These are phyloP conservation scores for Mortierella sp. DNA, from an alignment of 371 early-diverging fungal genomes.

Conservation along the genomic window DNA sequence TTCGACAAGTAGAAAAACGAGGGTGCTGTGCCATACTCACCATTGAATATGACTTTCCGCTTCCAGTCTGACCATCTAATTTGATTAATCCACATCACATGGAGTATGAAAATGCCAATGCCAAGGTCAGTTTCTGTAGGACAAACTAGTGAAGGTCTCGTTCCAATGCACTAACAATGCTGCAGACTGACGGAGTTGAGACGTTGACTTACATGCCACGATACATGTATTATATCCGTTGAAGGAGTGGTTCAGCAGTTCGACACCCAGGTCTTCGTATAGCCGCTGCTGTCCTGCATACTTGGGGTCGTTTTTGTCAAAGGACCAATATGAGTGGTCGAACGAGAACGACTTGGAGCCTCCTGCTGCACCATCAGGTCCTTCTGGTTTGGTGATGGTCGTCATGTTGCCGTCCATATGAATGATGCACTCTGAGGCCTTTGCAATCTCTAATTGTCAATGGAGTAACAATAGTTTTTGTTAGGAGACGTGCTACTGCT, in stretches of 20 bases:
- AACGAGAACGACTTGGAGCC: constrained; percentile 79
- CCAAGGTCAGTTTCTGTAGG: not conserved
- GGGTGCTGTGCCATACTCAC: constrained; percentile 54
- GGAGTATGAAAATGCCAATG: not conserved
- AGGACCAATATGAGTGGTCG: constrained; percentile 90
- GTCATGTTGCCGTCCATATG: constrained; percentile 82
- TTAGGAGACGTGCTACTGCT: not conserved
- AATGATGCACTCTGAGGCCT: constrained; percentile 73
- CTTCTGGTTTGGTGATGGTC: constrained; percentile 70
- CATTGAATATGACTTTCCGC: constrained; percentile 90
- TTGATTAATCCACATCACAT: not conserved
- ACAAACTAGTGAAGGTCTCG: not conserved
- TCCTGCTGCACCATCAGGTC: constrained; percentile 39
- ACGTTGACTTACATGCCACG: constrained; percentile 77
- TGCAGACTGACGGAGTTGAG: not conserved
- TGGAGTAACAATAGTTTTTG: not conserved
- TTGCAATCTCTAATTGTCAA: constrained; percentile 65
- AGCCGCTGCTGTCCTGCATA: constrained; percentile 85
- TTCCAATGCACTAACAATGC: not conserved
- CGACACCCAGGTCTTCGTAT: constrained; percentile 82
- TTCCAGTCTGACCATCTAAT: constrained; percentile 89
- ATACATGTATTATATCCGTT: constrained; percentile 91
- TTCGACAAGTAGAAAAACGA: not conserved
- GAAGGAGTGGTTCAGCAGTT: constrained; percentile 88
- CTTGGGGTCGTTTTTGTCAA: constrained; percentile 70